Evolutionary conservation across 768 basidiomycete species (phyloP), one percentile per base, ranked within the genome.

Genomic region (Psilocybe cyanescens): DNA sequence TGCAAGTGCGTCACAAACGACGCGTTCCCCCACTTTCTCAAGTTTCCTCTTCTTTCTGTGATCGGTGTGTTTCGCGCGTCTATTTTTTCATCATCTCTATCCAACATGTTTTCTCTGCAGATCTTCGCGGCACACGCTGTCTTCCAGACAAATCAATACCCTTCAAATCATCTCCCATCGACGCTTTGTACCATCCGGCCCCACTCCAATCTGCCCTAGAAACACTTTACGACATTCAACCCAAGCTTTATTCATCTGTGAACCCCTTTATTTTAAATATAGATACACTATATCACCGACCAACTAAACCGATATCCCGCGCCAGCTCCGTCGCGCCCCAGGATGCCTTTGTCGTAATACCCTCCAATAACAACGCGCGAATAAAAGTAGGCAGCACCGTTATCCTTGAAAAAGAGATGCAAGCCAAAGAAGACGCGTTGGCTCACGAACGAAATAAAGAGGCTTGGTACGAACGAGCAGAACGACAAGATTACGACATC

Each of bases 11-110:
- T 91, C 60, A 77, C 80, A 17, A 70, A 84, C 65, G 65, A 74
- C 1, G 78, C 81, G 2, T 78, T 83, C 59, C 58, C 71, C 2
- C 64, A 74, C 33, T 74, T 91, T 0, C 39, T 61, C 47, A 73
- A 70, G 19, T 87, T 91, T 60, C 83, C 84, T 17, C 78, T 90
- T 37, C 82, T 91, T 29, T 82, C 82, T 29, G 83, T 83, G 17
- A 63, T 91, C 64, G 90, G 89, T 88, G 55, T 31, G 83, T 81
- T 35, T 12, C 28, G 17, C 54, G 54, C 52, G 8, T 30, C 31
- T 30, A 48, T 37, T n/a, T 59, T 53, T 46, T 58, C 33, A 62
- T n/a, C 17, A 28, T 30, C 37, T 57, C 8, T 52, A 29, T 39
- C 57, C 52, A 31, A 60, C 66, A 60, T 65, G 67, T 31, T 47